phyloP scores from a whole-genome alignment of 2,329 filamentous ascomycete species.

The Alternaria rosae region DNA sequence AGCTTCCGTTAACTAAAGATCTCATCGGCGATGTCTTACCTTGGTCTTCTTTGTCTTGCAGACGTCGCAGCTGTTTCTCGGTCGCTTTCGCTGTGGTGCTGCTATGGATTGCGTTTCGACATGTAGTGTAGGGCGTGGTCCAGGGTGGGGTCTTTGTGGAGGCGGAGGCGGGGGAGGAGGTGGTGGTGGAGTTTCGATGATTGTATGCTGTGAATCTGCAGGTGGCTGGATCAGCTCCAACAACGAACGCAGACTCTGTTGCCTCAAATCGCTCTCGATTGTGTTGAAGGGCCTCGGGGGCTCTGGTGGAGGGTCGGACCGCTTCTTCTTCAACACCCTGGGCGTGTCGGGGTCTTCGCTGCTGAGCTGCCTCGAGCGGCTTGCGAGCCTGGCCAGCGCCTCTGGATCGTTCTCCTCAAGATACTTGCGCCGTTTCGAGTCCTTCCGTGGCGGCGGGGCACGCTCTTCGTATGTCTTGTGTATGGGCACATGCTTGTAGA shows the following conservation, averaged over 20 bases:
- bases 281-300: constrained; percentile 38
- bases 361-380: constrained; percentile 31
- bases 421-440: constrained; percentile 49
- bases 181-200: constrained; percentile 24
- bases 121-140: constrained; percentile 3
- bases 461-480: constrained; percentile 57
- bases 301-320: constrained; percentile 28
- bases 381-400: constrained; percentile 35
- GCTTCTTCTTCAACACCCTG: constrained; percentile 34
- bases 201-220: constrained; percentile 16
- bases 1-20: constrained; percentile 3
- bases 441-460: constrained; percentile 50
- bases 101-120: constrained; percentile 15
- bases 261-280: constrained; percentile 47
- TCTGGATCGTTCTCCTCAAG: constrained; percentile 48
- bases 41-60: constrained; percentile 50
- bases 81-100: constrained; percentile 26
- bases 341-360: constrained; percentile 27
- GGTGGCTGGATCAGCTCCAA: constrained; percentile 46
- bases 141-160: constrained; percentile 8
- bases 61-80: constrained; percentile 45
- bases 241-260: constrained; percentile 48
- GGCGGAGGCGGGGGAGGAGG: constrained; percentile 18
- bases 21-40: constrained; percentile 21
- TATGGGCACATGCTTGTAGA: constrained; percentile 56